Conservation (phyloP, 2,329 filamentous ascomycete species). For the Fusarium sp. region DNA sequence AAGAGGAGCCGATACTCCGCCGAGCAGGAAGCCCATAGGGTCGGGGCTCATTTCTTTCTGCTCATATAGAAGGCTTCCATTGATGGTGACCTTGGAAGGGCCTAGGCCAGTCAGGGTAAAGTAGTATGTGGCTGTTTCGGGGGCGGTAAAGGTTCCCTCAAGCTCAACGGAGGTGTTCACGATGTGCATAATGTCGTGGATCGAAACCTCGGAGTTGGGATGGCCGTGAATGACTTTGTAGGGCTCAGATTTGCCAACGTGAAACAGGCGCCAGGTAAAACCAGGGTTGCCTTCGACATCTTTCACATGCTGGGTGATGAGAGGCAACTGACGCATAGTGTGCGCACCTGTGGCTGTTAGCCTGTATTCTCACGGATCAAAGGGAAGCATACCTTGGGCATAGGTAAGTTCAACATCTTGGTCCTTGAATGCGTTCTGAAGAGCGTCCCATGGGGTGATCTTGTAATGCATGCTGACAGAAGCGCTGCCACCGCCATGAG, state of each 20-base stretch:
- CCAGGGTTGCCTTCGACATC: constrained; percentile 41
- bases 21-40: constrained; percentile 45
- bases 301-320: constrained; percentile 28
- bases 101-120: constrained; percentile 42
- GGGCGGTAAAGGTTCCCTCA: constrained; percentile 39
- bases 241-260: constrained; percentile 31
- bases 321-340: constrained; percentile 25
- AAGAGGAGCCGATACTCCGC: constrained; percentile 32
- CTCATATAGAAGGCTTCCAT: constrained; percentile 40
- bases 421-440: constrained; percentile 30
- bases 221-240: constrained; percentile 31
- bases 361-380: background rate
- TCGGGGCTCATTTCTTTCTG: constrained; percentile 41
- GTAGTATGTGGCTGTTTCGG: constrained; percentile 41
- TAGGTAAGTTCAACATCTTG: constrained; percentile 35
- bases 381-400: constrained; percentile 14
- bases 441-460: constrained; percentile 43
- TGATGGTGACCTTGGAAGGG: constrained; percentile 37
- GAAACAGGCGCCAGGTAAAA: constrained; percentile 38
- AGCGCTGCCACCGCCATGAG: constrained; percentile 24
- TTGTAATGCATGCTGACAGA: constrained; percentile 44
- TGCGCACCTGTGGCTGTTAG: constrained; percentile 1
- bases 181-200: constrained; percentile 12
- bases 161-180: constrained; percentile 30
- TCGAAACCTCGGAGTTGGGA: constrained; percentile 28